These are phyloP conservation scores for Danielia oregonensis DNA, from an alignment of 805 yeast species.

Conservation along the genomic window DNA sequence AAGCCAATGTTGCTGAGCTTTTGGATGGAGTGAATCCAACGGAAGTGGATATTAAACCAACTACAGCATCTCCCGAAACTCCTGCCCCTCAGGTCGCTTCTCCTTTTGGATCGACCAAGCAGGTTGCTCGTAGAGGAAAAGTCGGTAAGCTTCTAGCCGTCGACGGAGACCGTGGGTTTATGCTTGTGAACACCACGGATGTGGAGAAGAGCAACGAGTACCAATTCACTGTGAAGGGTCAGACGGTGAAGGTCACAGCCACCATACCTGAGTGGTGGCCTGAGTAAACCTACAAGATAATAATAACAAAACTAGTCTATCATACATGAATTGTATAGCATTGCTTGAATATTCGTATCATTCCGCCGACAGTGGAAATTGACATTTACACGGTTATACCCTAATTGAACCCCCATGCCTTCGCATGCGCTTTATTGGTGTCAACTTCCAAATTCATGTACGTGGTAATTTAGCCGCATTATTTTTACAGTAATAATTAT, in stretches of 20 bases:
- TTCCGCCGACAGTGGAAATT: too few relatives aligned
- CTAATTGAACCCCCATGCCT: too few relatives aligned
- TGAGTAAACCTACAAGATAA: conserved; percentile 12
- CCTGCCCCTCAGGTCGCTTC: conserved; percentile 4
- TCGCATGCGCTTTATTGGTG: too few relatives aligned
- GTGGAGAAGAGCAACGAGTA: conserved; percentile 39
- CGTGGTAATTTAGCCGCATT: too few relatives aligned
- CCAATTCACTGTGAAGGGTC: conserved; percentile 24
- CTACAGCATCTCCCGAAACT: not conserved
- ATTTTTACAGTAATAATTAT: too few relatives aligned
- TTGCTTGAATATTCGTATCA: too few relatives aligned
- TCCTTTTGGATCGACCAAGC: conserved; percentile 17
- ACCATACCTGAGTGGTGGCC: conserved; percentile 80
- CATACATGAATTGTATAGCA: too few relatives aligned
- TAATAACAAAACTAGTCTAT: too few relatives aligned
- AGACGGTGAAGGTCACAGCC: conserved; percentile 46
- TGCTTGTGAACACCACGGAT: conserved; percentile 48
- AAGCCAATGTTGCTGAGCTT: conserved; percentile 7
- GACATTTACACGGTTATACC: too few relatives aligned
- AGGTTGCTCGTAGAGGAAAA: conserved; percentile 30
- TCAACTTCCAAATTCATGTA: too few relatives aligned
- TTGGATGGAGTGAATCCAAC: conserved; percentile 8
- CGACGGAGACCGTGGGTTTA: conserved; percentile 62
- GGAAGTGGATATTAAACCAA: conserved; percentile 10
- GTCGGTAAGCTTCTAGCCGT: conserved; percentile 49